Evolutionary conservation across 2,329 filamentous ascomycete genomes (phyloP), one percentile per base, ranked within the genome.

Genomic region (Aspergillus novofumigatus): DNA sequence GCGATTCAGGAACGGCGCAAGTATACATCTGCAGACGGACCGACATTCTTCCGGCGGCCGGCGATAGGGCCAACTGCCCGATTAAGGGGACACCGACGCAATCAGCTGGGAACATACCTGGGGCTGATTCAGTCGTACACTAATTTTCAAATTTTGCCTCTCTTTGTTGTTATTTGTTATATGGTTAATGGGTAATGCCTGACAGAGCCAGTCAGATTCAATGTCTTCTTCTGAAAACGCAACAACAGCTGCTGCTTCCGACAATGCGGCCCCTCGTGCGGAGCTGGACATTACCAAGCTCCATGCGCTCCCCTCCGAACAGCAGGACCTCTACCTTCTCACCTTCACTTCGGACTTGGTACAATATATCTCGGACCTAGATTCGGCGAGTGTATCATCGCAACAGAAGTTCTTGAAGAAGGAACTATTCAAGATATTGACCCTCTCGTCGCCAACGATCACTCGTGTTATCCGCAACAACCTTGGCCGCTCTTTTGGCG

Each of bases 321-420:
- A 99, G 74, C 94, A 99, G 76, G 92, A 97, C 69, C 85, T 99
- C 11, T 95, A 94, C 74, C 84, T 99, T 61, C 82, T 99, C 59
- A 95, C 88, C 26, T 97, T 95, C 71, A 89, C 92, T 38, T 89
- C 92, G 28, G 86, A 89, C 59, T 82, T 99, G 55, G 88, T 86
- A 61, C 89, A 88, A 65, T 90, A 97, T 81, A 89, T 96, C 48
- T 79, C 79, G 17, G 63, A 63, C 20, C 83, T 97, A 49, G 84
- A 86, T 53, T 81, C 86, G 60, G 91, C 96, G 65, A 89, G 90
- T 70, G 89, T 92, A 64, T 93, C 90, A 23, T 85, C 90, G 11
- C 90, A 97, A 77, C 94, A 99, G 75, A 86, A 92, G 67, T 90
- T 91, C 72, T 82, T 99, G 67, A 97, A 97, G 77, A 92, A 90